Percentiles rank a stretch among this genome's conserved stretches.
These are phyloP conservation scores for Penicillium simplicissimum DNA, from an alignment of 495 filamentous ascomycete genomes.

Conservation along the genomic window DNA sequence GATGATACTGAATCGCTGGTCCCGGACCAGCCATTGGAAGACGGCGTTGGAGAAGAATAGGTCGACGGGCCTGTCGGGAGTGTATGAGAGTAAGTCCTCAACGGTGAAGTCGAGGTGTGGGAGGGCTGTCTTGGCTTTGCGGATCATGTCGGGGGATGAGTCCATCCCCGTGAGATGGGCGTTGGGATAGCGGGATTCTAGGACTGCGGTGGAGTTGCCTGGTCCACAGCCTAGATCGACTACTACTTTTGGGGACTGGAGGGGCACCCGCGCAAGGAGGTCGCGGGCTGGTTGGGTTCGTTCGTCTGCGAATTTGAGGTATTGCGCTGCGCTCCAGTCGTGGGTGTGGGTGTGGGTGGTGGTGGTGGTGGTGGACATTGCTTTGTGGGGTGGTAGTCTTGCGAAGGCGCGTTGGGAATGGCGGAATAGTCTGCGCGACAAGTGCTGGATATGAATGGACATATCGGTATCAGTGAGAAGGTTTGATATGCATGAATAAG, in stretches of 20 bases:
- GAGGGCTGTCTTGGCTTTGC: constrained; percentile 39
- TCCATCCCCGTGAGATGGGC: constrained; percentile 54
- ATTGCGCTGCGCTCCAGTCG: constrained; percentile 51
- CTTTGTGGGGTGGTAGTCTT: constrained; percentile 7
- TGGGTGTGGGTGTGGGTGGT: too few species aligned
- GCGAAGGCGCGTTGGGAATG: constrained; percentile 11
- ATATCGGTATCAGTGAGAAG: constrained; percentile 6
- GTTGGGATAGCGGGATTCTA: constrained; percentile 45
- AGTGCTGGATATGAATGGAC: constrained; percentile 6
- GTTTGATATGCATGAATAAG: not conserved
- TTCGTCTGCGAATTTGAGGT: constrained; percentile 49
- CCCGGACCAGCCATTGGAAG: constrained; percentile 53
- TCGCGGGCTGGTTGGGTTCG: constrained; percentile 48
- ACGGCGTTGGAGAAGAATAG: constrained; percentile 58
- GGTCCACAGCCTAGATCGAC: constrained; percentile 60
- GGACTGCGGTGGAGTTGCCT: constrained; percentile 51
- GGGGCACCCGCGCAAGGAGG: constrained; percentile 41
- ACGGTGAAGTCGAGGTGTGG: constrained; percentile 36
- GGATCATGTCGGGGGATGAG: constrained; percentile 54
- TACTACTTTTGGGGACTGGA: constrained; percentile 38
- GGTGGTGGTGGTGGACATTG: constrained; percentile 27
- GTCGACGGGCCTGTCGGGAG: constrained; percentile 34
- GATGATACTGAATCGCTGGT: constrained; percentile 44
- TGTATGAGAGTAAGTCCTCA: constrained; percentile 42
- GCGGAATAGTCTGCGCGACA: constrained; percentile 9